Percentiles rank a stretch among this genome's conserved stretches.
These are phyloP conservation scores for Trichosanthes truncata DNA, from an alignment of 306 rosid genomes.

Conservation along the genomic window DNA sequence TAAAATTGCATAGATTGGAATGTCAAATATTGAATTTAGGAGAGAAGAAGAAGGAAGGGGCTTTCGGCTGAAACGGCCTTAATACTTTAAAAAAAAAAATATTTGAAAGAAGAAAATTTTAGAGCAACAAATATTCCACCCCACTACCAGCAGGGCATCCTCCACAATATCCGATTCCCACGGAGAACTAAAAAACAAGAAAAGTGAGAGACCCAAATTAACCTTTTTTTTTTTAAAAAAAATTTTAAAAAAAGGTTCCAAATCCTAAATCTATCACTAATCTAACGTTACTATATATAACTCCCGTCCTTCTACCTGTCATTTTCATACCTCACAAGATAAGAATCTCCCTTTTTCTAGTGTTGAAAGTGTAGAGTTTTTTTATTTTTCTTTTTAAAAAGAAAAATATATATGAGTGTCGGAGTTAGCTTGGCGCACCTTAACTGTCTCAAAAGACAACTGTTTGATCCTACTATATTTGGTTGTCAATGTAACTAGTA, in stretches of 20 bases:
- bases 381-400: no score
- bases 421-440: no score
- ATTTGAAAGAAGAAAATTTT: background rate
- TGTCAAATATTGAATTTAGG: background rate
- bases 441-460: no score
- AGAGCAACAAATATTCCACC: background rate
- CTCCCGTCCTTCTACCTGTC: background rate
- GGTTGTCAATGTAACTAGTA: no score
- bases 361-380: background rate
- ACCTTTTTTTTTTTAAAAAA: background rate
- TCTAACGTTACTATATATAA: no score
- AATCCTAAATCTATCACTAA: background rate
- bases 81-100: background rate
- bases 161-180: conserved; percentile 38
- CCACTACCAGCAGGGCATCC: conserved; percentile 29
- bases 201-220: background rate
- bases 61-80: conserved; percentile 18
- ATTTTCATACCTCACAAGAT: conserved; percentile 28
- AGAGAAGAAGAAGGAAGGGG: background rate
- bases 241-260: background rate
- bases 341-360: conserved; percentile 25
- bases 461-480: no score
- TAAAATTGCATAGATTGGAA: background rate
- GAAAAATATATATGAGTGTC: no score
- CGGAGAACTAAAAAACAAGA: background rate